Evolutionary conservation across 1,284 basidiomycete genomes (phyloP).

Genomic region (Sporisorium scitamineum): DNA sequence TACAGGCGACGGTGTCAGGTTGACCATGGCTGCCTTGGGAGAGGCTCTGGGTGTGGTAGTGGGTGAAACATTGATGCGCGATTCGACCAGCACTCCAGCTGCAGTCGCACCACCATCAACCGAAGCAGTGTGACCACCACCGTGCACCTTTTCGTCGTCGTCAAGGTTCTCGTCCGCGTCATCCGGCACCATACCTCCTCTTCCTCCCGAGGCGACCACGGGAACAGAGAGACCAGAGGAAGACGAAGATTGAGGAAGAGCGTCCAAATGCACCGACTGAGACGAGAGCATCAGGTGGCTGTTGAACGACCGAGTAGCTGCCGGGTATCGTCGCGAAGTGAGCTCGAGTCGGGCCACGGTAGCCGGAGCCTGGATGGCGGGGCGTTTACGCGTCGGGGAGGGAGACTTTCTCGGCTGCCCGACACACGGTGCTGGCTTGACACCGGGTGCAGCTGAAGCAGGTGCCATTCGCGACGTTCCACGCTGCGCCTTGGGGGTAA

Average conservation of each 20-base stretch:
- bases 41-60: constrained; percentile 21
- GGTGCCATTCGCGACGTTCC: constrained; percentile 9
- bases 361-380: constrained; percentile 42
- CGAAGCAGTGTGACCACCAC: background rate
- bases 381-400: constrained; percentile 60
- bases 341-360: constrained; percentile 43
- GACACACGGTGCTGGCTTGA: constrained; percentile 66
- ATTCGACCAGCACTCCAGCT: constrained; percentile 37
- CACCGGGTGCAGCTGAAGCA: constrained; percentile 29
- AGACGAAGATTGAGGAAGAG: background rate
- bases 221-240: background rate
- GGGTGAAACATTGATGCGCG: constrained; percentile 33
- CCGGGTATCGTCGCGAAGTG: constrained; percentile 19
- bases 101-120: background rate
- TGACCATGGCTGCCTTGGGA: constrained; percentile 30
- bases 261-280: constrained; percentile 12
- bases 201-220: too few species aligned
- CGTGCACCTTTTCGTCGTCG: background rate
- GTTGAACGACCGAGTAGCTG: constrained; percentile 22
- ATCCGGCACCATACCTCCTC: background rate
- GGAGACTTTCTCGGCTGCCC: constrained; percentile 68
- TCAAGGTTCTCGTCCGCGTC: background rate
- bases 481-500: constrained; percentile 30
- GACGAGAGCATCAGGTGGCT: constrained; percentile 23
- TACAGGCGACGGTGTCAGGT: constrained; percentile 24